These are phyloP conservation scores for Hanseniaspora pseudoguilliermondii DNA, from an alignment of 805 yeast genomes.

Conservation along the genomic window DNA sequence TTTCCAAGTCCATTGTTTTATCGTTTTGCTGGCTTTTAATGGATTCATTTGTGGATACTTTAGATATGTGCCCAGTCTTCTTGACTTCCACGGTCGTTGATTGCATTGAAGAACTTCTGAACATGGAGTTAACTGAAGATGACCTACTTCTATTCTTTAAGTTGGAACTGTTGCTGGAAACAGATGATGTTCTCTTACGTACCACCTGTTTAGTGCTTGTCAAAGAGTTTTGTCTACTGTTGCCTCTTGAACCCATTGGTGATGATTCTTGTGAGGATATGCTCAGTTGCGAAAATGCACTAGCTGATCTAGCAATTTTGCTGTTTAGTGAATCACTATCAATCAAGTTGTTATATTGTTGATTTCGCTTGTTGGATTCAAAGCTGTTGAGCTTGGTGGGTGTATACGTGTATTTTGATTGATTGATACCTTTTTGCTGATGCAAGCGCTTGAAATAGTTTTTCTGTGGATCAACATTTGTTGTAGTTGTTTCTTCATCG, in stretches of 20 bases:
- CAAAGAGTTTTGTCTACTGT: conserved; percentile 17
- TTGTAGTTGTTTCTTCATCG: neutral
- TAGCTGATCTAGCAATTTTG: neutral
- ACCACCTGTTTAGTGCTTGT: conserved; percentile 11
- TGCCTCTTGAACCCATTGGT: conserved; percentile 11
- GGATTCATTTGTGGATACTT: neutral
- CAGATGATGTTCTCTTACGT: neutral
- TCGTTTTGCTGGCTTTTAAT: neutral
- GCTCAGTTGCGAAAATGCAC: neutral
- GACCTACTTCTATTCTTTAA: conserved; percentile 22
- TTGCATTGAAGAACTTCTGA: neutral
- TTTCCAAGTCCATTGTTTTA: neutral
- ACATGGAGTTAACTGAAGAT: conserved; percentile 22
- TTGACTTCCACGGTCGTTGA: neutral
- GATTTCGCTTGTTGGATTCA: conserved; percentile 1
- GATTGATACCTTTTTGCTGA: too few species aligned
- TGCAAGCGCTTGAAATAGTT: neutral
- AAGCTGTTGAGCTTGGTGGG: conserved; percentile 1
- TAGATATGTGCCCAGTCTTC: neutral
- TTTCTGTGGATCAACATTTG: neutral
- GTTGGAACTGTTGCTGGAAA: conserved; percentile 9
- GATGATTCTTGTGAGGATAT: neutral
- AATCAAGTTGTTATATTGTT: neutral
- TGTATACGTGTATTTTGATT: neutral
- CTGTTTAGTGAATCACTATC: neutral